phyloP scores from a whole-genome alignment of 306 rosid species.

The Oxytropis ochrocephala region DNA sequence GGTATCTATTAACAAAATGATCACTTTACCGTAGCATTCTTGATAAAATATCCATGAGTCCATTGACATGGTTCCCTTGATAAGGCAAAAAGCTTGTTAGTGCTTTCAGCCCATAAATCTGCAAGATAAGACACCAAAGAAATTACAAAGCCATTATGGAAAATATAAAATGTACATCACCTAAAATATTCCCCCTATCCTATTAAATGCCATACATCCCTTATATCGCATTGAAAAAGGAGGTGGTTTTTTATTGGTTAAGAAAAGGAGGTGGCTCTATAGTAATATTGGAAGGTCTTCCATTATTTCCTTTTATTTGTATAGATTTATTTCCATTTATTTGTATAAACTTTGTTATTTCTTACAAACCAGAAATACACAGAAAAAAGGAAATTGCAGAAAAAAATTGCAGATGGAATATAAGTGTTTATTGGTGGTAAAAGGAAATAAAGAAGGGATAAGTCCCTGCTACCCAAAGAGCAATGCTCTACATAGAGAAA shows the following conservation, averaged over 20 bases:
- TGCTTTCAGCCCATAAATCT: slow-evolving; percentile 85
- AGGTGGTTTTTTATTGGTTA: too few species aligned
- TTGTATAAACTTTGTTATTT: background rate
- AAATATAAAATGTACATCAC: background rate
- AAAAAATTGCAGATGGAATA: too few species aligned
- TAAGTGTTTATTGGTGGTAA: too few species aligned
- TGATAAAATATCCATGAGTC: slow-evolving; percentile 49
- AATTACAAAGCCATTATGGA: background rate
- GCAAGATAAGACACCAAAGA: slow-evolving; percentile 26
- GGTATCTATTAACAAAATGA: slow-evolving; percentile 20
- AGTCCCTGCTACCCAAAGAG: background rate
- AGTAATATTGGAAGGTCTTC: background rate
- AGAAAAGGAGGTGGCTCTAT: background rate
- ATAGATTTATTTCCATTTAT: background rate
- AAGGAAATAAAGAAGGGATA: background rate
- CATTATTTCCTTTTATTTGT: background rate
- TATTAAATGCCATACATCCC: background rate
- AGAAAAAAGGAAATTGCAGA: too few species aligned
- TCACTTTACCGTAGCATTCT: slow-evolving; percentile 44
- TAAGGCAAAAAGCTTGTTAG: slow-evolving; percentile 69
- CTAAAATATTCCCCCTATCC: background rate
- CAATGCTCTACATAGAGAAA: background rate
- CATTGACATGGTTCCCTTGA: slow-evolving; percentile 36
- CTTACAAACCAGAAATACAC: too few species aligned
- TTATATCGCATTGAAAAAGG: background rate